Percentiles rank a stretch among this genome's conserved stretches.
Conservation (phyloP, 768 basidiomycete genomes). For the Paxillus ammoniavirescens region DNA sequence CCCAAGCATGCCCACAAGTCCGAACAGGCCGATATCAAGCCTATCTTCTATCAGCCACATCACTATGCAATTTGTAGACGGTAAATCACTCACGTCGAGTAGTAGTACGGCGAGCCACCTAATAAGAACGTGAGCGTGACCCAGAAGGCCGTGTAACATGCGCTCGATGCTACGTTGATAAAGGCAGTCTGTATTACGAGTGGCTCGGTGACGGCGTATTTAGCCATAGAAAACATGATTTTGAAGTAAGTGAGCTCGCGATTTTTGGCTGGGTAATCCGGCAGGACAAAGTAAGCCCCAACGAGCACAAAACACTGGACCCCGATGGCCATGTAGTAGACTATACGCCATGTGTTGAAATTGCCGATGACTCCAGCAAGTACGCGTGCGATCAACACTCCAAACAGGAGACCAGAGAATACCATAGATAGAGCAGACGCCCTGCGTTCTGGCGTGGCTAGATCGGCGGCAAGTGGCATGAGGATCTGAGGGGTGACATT, state of each 20-base stretch:
- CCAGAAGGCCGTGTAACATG: conserved; percentile 64
- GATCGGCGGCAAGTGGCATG: conserved; percentile 76
- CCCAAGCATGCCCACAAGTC: conserved; percentile 69
- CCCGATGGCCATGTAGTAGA: conserved; percentile 77
- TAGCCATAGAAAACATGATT: conserved; percentile 75
- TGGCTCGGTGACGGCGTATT: conserved; percentile 75
- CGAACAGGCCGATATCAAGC: conserved; percentile 70
- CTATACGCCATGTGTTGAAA: conserved; percentile 67
- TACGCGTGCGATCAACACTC: conserved; percentile 72
- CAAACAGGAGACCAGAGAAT: conserved; percentile 64
- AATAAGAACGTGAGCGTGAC: conserved; percentile 82
- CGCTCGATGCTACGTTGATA: conserved; percentile 57
- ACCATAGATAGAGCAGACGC: conserved; percentile 78
- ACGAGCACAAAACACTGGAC: conserved; percentile 59
- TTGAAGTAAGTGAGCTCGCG: conserved; percentile 59
- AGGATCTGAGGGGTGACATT: conserved; percentile 77
- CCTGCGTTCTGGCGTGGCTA: conserved; percentile 71
- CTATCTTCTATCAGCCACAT: conserved; percentile 16
- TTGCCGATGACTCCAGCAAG: conserved; percentile 74
- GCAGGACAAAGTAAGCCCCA: conserved; percentile 64
- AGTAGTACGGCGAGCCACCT: conserved; percentile 71
- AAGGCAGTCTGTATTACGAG: conserved; percentile 67
- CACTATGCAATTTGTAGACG: background rate
- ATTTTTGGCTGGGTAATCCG: conserved; percentile 83
- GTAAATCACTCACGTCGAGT: conserved; percentile 52